Evolutionary conservation across 306 rosid genomes (phyloP).

Genomic region (Geum urbanum): DNA sequence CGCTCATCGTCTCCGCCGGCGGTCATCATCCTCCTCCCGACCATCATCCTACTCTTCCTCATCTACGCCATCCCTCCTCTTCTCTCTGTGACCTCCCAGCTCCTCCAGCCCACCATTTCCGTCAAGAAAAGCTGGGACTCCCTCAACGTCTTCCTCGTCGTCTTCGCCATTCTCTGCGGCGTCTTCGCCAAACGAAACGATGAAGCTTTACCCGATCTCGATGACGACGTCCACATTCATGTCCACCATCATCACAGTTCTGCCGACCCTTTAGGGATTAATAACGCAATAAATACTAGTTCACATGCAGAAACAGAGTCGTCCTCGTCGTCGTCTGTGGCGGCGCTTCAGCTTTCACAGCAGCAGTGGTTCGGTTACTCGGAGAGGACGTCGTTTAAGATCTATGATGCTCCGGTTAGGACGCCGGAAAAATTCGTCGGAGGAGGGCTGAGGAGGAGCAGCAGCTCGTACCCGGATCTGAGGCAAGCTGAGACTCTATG

Average conservation of each 20-base stretch:
- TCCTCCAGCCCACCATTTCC: conserved; percentile 40
- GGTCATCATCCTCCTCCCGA: conserved; percentile 63
- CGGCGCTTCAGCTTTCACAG: conserved; percentile 26
- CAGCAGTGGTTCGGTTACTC: conserved; percentile 49
- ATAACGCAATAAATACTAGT: background rate
- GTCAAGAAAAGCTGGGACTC: conserved; percentile 78
- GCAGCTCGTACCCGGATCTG: conserved; percentile 91
- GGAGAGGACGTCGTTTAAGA: conserved; percentile 15
- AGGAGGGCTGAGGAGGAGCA: conserved; percentile 49
- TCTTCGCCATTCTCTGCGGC: conserved; percentile 64
- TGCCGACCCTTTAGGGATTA: conserved; percentile 9
- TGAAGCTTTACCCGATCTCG: conserved; percentile 31
- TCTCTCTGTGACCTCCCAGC: conserved; percentile 45
- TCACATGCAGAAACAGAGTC: too few relatives aligned
- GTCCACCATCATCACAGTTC: background rate
- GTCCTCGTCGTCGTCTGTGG: too few relatives aligned
- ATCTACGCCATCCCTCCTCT: conserved; percentile 56
- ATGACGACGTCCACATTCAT: background rate
- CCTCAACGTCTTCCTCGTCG: conserved; percentile 57
- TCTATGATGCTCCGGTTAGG: conserved; percentile 10
- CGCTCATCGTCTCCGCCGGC: conserved; percentile 49
- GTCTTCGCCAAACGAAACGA: conserved; percentile 56
- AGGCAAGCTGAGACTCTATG: conserved; percentile 43
- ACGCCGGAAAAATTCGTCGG: conserved; percentile 21
- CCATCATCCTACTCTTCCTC: conserved; percentile 40